phyloP scores from a whole-genome alignment of 1,284 basidiomycete genomes.

The Sporisorium iseilematis-ciliati region DNA sequence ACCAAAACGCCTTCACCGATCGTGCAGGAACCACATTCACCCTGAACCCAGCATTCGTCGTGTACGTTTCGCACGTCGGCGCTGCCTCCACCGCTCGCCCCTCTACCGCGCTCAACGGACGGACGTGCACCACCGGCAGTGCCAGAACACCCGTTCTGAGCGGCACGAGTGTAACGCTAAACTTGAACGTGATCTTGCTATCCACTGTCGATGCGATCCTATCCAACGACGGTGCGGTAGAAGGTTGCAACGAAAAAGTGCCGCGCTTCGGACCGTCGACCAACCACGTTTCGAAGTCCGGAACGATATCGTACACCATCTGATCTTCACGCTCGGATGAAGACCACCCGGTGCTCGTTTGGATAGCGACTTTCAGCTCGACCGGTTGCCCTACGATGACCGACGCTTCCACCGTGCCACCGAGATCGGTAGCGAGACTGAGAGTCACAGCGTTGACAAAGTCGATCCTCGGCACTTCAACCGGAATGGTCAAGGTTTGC shows the following conservation, averaged over 20 bases:
- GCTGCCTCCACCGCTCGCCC: background rate
- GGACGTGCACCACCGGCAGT: slow-evolving; percentile 8
- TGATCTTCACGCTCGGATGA: background rate
- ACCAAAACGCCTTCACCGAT: slow-evolving; percentile 32
- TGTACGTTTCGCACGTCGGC: slow-evolving; percentile 55
- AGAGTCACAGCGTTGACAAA: slow-evolving; percentile 52
- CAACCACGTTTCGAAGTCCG: slow-evolving; percentile 62
- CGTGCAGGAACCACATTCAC: slow-evolving; percentile 38
- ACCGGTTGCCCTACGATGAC: slow-evolving; percentile 48
- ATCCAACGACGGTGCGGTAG: background rate
- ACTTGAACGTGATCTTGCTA: background rate
- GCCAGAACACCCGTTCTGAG: slow-evolving; percentile 41
- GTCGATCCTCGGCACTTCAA: slow-evolving; percentile 52
- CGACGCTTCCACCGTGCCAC: background rate
- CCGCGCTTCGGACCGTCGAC: slow-evolving; percentile 58
- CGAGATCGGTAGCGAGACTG: background rate
- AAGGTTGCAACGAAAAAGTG: slow-evolving; percentile 13
- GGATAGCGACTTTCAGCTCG: slow-evolving; percentile 31
- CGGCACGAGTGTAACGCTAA: slow-evolving; percentile 51
- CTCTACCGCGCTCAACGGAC: slow-evolving; percentile 1
- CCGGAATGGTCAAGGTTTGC: slow-evolving; percentile 54
- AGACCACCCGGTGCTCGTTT: slow-evolving; percentile 36
- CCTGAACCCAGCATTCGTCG: slow-evolving; percentile 33
- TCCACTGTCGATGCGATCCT: background rate
- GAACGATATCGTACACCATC: slow-evolving; percentile 59